Evolutionary conservation across 108 stramenopile species (phyloP), one percentile per base, ranked within the genome.

Genomic region (Discostella stelligeroides): DNA sequence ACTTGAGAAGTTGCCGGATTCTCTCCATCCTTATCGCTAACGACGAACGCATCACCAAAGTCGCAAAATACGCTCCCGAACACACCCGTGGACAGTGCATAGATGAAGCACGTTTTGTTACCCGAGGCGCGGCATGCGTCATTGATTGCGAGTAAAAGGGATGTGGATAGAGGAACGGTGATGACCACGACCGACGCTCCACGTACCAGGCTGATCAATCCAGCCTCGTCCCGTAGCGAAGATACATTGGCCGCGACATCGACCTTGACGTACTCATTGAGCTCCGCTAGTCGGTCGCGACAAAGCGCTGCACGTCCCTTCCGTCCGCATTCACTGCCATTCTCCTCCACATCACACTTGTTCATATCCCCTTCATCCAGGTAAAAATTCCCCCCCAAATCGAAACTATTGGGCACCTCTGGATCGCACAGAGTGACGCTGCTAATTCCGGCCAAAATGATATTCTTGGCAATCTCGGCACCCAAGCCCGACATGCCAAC

Each of bases 11-110:
- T 88, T 23, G 87, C 75, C 1, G 97, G 95, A 53, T 91, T 83
- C 60, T 98, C 97, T 37, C 97, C 99, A 72, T 97, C 93, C 60
- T 86, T 87, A 73, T 99, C 99, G 4, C 78, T 57, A 34, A 97
- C 90, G 1, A 92, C 84, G 66, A 97, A 98, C 14, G 76, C 66
- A 23, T 82, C 60, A 4, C 99, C 99, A 77, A 98, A 98, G 76
- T 99, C 99, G 76, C 97, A 98, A 85, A 99, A 98, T 65, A 94
- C 86, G 30, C 75, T 48, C 25, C 90, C 95, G 77, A 97, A 98
- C 29, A 96, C 92, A 18, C 97, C 96, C 0, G 78, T 79, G 46
- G 86, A 55, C 17, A 92, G 72, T 43, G 91, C 70, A 34, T 92
- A 84, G 49, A 99, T 86, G 67, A 97, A 97, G 74, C 66, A 83